Evolutionary conservation across 805 yeast species (phyloP), one percentile per base, ranked within the genome.

Genomic region (Schwanniomyces yamadae): DNA sequence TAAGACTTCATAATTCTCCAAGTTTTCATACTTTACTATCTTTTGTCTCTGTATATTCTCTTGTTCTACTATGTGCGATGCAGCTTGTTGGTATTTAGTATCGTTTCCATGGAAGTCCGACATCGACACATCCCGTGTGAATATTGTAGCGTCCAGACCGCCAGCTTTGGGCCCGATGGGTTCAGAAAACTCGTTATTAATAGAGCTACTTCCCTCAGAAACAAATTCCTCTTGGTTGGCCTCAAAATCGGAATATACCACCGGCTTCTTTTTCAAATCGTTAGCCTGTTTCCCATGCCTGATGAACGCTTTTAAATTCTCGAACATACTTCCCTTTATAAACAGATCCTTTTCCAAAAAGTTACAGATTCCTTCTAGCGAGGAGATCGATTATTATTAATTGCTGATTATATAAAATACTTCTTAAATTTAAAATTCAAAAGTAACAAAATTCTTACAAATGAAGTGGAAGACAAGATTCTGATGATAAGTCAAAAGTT

Each of bases 201-300:
- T 23, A 3, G 7, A 13, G n/a, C 23, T 26, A 18, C 23, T 29
- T 16, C 23, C 33, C 14, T 34, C 7, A 29, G 4, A 5, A 11
- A 6, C 20, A 5, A 12, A 9, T 3, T 11, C 23, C 6, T 26
- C 36, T 14, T 25, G 22, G 2, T 31, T 15, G n/a, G n/a, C 13
- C 9, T 27, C 13, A 6, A n/a, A 13, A 22, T 31, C 20, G 12
- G 32, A 11, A 5, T n/a, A 18, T n/a, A n/a, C n/a, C 4, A 8
- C 16, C 5, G 14, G 26, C 4, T 41, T 43, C 28, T 42, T 46
- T 32, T 46, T 48, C 7, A 54, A 42, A 13, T 66, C 66, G 47
- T 64, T 64, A 44, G 82, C 83, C 50, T 77, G 78, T 45, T 75
- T 77, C 16, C 84, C 84, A 45, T 78, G 84, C 44, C 84, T 73